Conservation (phyloP, 371 early-diverging fungal species). For the Mucor mucedo region DNA sequence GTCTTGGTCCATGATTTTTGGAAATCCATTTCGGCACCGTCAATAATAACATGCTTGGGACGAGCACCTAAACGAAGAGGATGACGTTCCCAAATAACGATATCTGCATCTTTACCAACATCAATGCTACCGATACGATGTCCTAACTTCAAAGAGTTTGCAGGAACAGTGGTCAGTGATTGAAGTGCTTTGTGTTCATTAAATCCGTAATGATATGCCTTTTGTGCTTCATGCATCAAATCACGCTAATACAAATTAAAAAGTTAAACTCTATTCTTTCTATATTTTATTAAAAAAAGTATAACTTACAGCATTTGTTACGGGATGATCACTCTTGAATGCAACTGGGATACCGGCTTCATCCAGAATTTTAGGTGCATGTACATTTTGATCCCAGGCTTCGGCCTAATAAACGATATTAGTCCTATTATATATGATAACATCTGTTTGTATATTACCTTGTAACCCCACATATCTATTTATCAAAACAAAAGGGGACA, state of each 20-base stretch:
- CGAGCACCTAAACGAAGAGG: conserved; percentile 80
- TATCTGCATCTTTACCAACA: conserved; percentile 82
- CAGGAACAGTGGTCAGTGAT: conserved; percentile 78
- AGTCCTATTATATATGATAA: not conserved
- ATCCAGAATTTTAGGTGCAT: conserved; percentile 68
- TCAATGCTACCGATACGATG: conserved; percentile 76
- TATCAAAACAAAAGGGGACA: not conserved
- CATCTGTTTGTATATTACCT: conserved; percentile 29
- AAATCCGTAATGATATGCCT: conserved; percentile 80
- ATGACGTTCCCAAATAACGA: conserved; percentile 75
- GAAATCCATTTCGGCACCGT: conserved; percentile 67
- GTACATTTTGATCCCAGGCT: conserved; percentile 72
- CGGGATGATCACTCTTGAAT: conserved; percentile 85
- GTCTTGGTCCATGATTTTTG: conserved; percentile 42
- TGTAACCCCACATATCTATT: conserved; percentile 62
- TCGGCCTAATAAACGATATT: conserved; percentile 48
- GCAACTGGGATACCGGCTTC: conserved; percentile 79
- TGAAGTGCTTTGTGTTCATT: conserved; percentile 65
- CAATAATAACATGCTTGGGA: conserved; percentile 78
- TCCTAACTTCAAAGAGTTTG: conserved; percentile 69
- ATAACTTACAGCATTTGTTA: conserved; percentile 65
- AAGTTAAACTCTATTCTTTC: not conserved
- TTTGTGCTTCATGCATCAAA: conserved; percentile 78
- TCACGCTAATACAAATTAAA: conserved; percentile 46
- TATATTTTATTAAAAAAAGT: not conserved